phyloP scores from a whole-genome alignment of 2,329 filamentous ascomycete genomes.

The Diaporthe caulivora region DNA sequence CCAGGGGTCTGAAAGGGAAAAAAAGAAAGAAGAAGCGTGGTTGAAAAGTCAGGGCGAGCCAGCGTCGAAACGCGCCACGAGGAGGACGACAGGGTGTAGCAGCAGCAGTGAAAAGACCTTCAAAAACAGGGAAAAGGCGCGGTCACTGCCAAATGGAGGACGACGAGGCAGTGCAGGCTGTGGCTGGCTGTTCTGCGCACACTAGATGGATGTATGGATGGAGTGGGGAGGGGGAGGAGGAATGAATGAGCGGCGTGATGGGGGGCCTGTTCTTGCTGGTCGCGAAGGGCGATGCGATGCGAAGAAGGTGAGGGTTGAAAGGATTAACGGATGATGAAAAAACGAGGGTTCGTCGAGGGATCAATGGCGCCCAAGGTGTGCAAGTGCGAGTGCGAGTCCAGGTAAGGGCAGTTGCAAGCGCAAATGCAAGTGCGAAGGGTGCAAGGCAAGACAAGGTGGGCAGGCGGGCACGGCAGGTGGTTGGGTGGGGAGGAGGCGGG shows the following conservation, averaged over 20 bases:
- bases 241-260: slow-evolving; percentile 35
- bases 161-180: background rate
- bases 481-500: background rate
- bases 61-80: slow-evolving; percentile 21
- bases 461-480: slow-evolving; percentile 1
- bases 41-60: slow-evolving; percentile 23
- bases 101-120: background rate
- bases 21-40: slow-evolving; percentile 1
- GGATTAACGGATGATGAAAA: background rate
- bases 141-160: slow-evolving; percentile 12
- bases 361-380: background rate
- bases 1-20: slow-evolving; percentile 6
- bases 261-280: slow-evolving; percentile 4
- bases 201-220: background rate
- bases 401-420: background rate
- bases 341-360: slow-evolving; percentile 22
- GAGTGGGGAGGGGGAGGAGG: background rate
- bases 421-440: background rate
- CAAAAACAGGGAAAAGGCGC: background rate
- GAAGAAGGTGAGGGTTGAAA: slow-evolving; percentile 28
- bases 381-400: background rate
- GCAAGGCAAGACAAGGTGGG: slow-evolving; percentile 16
- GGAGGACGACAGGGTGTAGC: slow-evolving; percentile 12
- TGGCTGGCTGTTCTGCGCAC: background rate
- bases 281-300: slow-evolving; percentile 14